A percentile compares a stretch with the other conserved stretches of the same genome.
Evolutionary conservation across 2,329 filamentous ascomycete genomes (phyloP).

Genomic region (Taxawa tesnikishii): DNA sequence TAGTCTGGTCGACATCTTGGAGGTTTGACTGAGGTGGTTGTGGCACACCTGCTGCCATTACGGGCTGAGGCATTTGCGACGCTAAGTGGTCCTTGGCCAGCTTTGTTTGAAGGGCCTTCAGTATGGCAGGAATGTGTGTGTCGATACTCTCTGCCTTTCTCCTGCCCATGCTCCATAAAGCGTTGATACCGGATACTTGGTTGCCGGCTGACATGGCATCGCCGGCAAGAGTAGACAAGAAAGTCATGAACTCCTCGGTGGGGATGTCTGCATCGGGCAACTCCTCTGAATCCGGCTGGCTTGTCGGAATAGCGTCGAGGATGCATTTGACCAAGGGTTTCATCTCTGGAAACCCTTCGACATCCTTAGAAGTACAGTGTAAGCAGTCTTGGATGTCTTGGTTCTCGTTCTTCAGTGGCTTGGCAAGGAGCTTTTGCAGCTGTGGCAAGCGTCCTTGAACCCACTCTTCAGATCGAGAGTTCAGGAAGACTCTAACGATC

Average conservation of each 20-base stretch:
- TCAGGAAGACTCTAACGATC: slow-evolving; percentile 78
- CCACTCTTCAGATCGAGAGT: slow-evolving; percentile 84
- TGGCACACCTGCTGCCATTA: slow-evolving; percentile 23
- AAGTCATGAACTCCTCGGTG: slow-evolving; percentile 76
- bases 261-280: slow-evolving; percentile 54
- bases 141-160: slow-evolving; percentile 81
- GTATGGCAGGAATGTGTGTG: slow-evolving; percentile 71
- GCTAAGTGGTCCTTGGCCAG: slow-evolving; percentile 86
- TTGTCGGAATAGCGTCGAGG: slow-evolving; percentile 78
- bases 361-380: slow-evolving; percentile 59
- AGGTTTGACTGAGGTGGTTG: slow-evolving; percentile 49
- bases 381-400: slow-evolving; percentile 89
- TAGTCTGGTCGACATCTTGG: slow-evolving; percentile 79
- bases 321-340: slow-evolving; percentile 68
- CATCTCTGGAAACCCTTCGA: slow-evolving; percentile 49
- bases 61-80: slow-evolving; percentile 49
- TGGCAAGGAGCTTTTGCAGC: slow-evolving; percentile 81
- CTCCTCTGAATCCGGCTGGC: slow-evolving; percentile 66
- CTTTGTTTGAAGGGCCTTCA: slow-evolving; percentile 88
- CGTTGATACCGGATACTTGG: slow-evolving; percentile 80
- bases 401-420: slow-evolving; percentile 76
- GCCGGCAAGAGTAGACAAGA: slow-evolving; percentile 72
- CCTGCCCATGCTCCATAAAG: slow-evolving; percentile 81
- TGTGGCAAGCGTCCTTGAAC: slow-evolving; percentile 63
- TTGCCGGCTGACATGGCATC: slow-evolving; percentile 35